Evolutionary conservation across 2,329 filamentous ascomycete genomes (phyloP).

Genomic region (Monosporascus sp.): DNA sequence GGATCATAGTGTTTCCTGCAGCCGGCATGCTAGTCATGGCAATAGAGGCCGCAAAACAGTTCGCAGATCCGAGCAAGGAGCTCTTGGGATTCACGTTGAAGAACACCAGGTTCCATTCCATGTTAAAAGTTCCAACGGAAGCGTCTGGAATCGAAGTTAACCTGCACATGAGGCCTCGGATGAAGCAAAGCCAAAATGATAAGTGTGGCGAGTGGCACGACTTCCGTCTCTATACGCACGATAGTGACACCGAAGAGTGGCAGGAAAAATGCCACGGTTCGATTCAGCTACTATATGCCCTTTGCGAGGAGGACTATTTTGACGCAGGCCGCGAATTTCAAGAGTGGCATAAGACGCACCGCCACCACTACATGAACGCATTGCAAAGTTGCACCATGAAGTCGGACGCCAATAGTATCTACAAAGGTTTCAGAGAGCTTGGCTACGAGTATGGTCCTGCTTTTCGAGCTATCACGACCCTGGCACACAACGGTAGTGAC

Average conservation of each 20-base stretch:
- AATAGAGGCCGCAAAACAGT: conserved; percentile 23
- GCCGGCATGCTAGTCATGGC: conserved; percentile 27
- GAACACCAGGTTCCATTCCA: conserved; percentile 16
- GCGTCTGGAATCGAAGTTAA: too few species aligned
- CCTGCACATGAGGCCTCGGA: too few species aligned
- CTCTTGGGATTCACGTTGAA: conserved; percentile 16
- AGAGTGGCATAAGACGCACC: too few species aligned
- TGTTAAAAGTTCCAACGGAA: conserved; percentile 5
- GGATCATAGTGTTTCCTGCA: conserved; percentile 21
- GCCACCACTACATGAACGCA: conserved; percentile 4
- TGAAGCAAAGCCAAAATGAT: too few species aligned
- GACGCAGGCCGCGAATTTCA: too few species aligned
- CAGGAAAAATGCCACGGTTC: too few species aligned
- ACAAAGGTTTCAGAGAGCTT: conserved; percentile 10
- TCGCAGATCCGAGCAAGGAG: conserved; percentile 7
- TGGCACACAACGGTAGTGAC: too few species aligned
- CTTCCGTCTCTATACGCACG: too few species aligned
- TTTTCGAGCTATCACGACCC: conserved; percentile 13
- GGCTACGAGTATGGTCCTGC: conserved; percentile 17
- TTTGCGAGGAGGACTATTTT: too few species aligned
- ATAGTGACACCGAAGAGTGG: too few species aligned
- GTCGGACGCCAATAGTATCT: conserved; percentile 14
- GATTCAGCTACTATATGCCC: too few species aligned
- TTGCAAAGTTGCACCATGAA: conserved; percentile 6
- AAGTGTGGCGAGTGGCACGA: too few species aligned